Percentiles rank a stretch among this genome's conserved stretches.
phyloP scores from a whole-genome alignment of 1,284 basidiomycete genomes.

The Termitomyces sp. region DNA sequence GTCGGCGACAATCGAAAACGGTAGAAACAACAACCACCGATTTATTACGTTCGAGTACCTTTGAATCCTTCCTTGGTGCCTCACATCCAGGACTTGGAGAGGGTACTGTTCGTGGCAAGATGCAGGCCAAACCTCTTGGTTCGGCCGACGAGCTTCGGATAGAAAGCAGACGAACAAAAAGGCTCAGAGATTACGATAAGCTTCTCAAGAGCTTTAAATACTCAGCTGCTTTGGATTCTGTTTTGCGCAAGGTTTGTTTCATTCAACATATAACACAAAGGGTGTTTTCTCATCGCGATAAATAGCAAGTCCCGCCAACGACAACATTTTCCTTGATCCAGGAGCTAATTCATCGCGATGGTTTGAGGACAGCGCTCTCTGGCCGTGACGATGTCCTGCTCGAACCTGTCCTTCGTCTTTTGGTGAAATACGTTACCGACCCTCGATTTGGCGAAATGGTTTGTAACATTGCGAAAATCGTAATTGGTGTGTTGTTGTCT shows the following conservation, averaged over 20 bases:
- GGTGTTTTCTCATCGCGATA: constrained; percentile 2
- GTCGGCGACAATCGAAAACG: constrained; percentile 75
- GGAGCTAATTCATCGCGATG: constrained; percentile 92
- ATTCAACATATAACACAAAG: not conserved
- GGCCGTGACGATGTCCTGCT: constrained; percentile 93
- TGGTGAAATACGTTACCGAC: constrained; percentile 84
- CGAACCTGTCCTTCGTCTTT: constrained; percentile 83
- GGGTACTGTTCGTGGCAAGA: constrained; percentile 37
- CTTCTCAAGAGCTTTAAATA: constrained; percentile 93
- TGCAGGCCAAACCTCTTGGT: constrained; percentile 23
- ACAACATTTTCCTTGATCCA: constrained; percentile 90
- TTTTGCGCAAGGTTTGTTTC: constrained; percentile 69
- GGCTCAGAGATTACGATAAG: constrained; percentile 85
- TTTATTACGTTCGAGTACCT: constrained; percentile 56
- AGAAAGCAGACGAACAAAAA: constrained; percentile 68
- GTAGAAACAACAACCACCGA: constrained; percentile 50
- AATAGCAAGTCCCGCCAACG: constrained; percentile 72
- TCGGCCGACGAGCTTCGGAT: constrained; percentile 71
- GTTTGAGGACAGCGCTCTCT: constrained; percentile 78
- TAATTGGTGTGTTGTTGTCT: constrained; percentile 67
- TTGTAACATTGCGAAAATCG: constrained; percentile 75
- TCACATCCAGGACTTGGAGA: constrained; percentile 52
- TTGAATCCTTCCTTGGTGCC: constrained; percentile 70
- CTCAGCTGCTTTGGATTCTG: constrained; percentile 88
- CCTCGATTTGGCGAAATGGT: constrained; percentile 89